These are phyloP conservation scores for Podospora sp. DNA, from an alignment of 495 filamentous ascomycete genomes.

Conservation along the genomic window DNA sequence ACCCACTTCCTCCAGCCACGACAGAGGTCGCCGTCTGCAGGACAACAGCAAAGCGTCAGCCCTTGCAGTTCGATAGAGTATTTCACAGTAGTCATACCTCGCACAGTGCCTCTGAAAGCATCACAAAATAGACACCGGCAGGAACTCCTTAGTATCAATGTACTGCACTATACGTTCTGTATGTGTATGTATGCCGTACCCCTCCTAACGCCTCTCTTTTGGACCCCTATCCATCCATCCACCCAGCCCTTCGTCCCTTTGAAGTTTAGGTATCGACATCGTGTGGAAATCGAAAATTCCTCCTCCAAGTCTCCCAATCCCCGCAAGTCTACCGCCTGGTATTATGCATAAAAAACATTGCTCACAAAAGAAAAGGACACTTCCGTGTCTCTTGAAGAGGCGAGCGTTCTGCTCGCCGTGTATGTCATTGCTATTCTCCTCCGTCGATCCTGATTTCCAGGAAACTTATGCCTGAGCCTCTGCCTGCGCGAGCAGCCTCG, in stretches of 20 bases:
- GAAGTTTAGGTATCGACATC: background rate
- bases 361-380: background rate
- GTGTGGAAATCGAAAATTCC: background rate
- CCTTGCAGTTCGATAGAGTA: too few species aligned
- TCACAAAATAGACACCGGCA: too few species aligned
- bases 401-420: background rate
- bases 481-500: constrained; percentile 52
- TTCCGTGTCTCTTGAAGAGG: background rate
- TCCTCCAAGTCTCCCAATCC: background rate
- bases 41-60: background rate
- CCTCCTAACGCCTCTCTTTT: background rate
- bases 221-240: constrained; percentile 7
- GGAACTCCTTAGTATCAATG: background rate
- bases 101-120: too few species aligned
- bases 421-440: background rate
- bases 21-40: background rate
- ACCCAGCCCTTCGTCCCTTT: background rate
- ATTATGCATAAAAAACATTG: background rate
- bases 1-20: background rate
- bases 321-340: background rate
- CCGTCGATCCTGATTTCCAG: background rate
- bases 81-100: too few species aligned
- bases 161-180: background rate
- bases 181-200: background rate
- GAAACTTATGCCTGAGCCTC: constrained; percentile 21